Evolutionary conservation across 2,329 filamentous ascomycete species (phyloP).

Genomic region (Colletotrichum melonis): DNA sequence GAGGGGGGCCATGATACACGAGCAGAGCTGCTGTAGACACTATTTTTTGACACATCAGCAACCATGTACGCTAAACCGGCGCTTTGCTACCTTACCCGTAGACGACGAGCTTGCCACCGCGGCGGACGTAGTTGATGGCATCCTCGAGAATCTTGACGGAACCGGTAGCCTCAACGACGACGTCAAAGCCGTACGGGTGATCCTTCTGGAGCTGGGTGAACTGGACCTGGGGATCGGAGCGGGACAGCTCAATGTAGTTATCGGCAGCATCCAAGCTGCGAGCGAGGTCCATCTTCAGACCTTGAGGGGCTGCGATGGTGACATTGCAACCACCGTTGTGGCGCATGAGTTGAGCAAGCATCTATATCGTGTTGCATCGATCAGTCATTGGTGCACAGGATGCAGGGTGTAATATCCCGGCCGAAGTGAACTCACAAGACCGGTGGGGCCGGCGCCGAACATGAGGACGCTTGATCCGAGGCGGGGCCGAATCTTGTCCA

Average conservation of each 20-base stretch:
- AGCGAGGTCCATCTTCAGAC: constrained; percentile 78
- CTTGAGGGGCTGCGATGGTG: constrained; percentile 75
- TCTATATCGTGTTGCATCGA: constrained; percentile 38
- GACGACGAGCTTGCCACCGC: constrained; percentile 77
- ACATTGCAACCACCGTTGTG: constrained; percentile 77
- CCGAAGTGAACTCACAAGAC: constrained; percentile 57
- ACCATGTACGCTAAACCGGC: neutral
- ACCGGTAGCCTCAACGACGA: constrained; percentile 76
- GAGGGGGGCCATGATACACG: constrained; percentile 76
- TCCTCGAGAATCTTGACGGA: constrained; percentile 76
- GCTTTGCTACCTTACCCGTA: constrained; percentile 58
- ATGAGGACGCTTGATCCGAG: constrained; percentile 74
- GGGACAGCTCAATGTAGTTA: constrained; percentile 64
- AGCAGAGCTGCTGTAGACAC: constrained; percentile 73
- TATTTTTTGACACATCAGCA: constrained; percentile 30
- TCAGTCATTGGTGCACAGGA: neutral
- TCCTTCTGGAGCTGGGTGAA: constrained; percentile 71
- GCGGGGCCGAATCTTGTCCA: constrained; percentile 76
- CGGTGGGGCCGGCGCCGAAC: constrained; percentile 75
- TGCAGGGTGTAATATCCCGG: neutral
- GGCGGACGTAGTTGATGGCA: constrained; percentile 77
- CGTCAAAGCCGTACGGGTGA: constrained; percentile 78
- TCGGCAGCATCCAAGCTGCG: constrained; percentile 66
- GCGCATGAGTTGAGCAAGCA: constrained; percentile 71
- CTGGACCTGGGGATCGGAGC: constrained; percentile 66